A percentile compares a stretch with the other conserved stretches of the same genome.
These are phyloP conservation scores for Irpex lacteus DNA, from an alignment of 1,284 basidiomycete species.

Conservation along the genomic window DNA sequence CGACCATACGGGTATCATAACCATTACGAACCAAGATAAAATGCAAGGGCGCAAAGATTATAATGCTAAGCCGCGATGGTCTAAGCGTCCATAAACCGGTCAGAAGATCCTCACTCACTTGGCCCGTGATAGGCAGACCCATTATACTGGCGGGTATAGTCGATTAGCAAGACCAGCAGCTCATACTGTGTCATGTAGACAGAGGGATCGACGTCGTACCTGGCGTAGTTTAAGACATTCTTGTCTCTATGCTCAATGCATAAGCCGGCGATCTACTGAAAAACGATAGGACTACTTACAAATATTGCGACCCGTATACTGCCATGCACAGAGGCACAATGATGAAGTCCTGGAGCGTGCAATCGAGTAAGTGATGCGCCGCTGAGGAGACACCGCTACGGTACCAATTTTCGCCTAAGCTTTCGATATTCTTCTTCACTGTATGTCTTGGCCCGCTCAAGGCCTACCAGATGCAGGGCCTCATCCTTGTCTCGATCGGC, in stretches of 20 bases:
- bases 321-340: conserved; percentile 63
- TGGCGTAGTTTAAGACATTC: conserved; percentile 66
- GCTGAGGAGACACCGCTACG: background rate
- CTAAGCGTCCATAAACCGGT: too few species aligned
- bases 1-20: background rate
- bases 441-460: conserved; percentile 48
- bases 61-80: conserved; percentile 39
- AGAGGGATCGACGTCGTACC: conserved; percentile 32
- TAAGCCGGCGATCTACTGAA: background rate
- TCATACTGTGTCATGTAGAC: background rate
- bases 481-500: conserved; percentile 49
- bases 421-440: conserved; percentile 58
- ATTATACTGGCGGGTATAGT: conserved; percentile 44
- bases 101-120: conserved; percentile 33
- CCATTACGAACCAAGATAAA: conserved; percentile 49
- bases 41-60: conserved; percentile 64
- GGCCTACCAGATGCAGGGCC: conserved; percentile 56
- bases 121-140: conserved; percentile 61
- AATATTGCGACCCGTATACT: conserved; percentile 65
- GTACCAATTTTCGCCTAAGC: conserved; percentile 56
- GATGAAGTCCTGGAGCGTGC: conserved; percentile 42
- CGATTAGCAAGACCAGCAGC: background rate
- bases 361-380: background rate
- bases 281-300: conserved; percentile 35
- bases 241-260: conserved; percentile 48